Percentiles rank a stretch among this genome's conserved stretches.
Conservation (phyloP, 2,329 filamentous ascomycete species). For the Berkeleyomyces basicola region DNA sequence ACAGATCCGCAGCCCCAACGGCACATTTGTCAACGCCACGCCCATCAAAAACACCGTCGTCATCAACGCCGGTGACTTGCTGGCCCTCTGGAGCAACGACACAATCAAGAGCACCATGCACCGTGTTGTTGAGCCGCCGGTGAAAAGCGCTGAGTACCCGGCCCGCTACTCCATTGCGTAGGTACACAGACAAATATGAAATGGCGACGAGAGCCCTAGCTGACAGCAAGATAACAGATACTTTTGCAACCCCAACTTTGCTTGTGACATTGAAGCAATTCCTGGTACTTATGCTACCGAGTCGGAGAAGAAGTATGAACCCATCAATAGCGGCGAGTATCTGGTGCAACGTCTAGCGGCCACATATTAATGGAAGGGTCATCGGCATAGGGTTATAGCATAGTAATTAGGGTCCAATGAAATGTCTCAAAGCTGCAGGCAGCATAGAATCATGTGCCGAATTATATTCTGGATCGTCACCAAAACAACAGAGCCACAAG, state of each 20-base stretch:
- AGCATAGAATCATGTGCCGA: not conserved
- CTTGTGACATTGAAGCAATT: slow-evolving; percentile 59
- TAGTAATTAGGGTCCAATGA: not conserved
- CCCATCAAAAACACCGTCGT: slow-evolving; percentile 72
- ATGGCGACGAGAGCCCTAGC: not conserved
- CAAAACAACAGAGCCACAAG: not conserved
- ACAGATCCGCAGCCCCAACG: slow-evolving; percentile 51
- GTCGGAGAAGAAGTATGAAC: slow-evolving; percentile 59
- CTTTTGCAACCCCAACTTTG: slow-evolving; percentile 77
- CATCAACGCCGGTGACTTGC: slow-evolving; percentile 74
- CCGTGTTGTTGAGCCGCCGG: slow-evolving; percentile 72
- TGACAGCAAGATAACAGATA: slow-evolving; percentile 32
- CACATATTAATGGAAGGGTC: slow-evolving; percentile 39
- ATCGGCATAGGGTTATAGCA: not conserved
- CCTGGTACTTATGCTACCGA: slow-evolving; percentile 55
- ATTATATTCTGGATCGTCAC: not conserved
- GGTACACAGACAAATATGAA: slow-evolving; percentile 18
- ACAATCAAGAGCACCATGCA: slow-evolving; percentile 82
- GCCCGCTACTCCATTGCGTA: slow-evolving; percentile 73
- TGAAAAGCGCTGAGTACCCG: slow-evolving; percentile 44
- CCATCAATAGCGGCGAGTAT: slow-evolving; percentile 67
- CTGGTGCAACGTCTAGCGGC: slow-evolving; percentile 59
- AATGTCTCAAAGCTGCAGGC: not conserved
- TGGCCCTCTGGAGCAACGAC: slow-evolving; percentile 82
- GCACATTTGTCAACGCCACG: slow-evolving; percentile 65